Conservation (phyloP, 345 rosid species). For the Rhodomyrtus tomentosa region DNA sequence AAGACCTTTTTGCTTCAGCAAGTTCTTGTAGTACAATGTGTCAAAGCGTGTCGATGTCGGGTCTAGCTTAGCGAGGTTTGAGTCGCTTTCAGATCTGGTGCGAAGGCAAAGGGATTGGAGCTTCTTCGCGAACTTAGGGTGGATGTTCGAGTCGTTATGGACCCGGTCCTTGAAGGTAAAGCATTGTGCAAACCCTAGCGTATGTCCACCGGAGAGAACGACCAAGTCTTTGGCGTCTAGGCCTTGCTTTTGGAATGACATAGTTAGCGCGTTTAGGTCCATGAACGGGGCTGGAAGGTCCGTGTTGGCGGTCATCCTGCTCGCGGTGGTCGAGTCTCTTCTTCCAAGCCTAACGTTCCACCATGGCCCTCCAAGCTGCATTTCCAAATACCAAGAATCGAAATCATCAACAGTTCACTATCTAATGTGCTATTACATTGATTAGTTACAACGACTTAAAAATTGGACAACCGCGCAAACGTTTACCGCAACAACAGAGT, state of each 20-base stretch:
- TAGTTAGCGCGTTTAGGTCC: conserved; percentile 20
- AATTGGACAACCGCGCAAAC: not conserved
- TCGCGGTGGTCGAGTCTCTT: conserved; percentile 30
- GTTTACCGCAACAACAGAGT: conserved; percentile 38
- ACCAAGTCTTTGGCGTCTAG: conserved; percentile 30
- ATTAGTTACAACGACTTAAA: not conserved
- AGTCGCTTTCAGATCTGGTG: not conserved
- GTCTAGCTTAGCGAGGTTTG: conserved; percentile 3
- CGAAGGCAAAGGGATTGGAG: conserved; percentile 16
- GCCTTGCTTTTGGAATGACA: conserved; percentile 29
- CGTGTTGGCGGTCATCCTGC: conserved; percentile 7
- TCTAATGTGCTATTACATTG: not conserved
- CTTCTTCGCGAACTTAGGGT: conserved; percentile 16
- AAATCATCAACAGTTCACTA: not conserved
- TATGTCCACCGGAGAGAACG: conserved; percentile 47
- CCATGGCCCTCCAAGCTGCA: conserved; percentile 38
- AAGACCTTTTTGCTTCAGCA: conserved; percentile 15
- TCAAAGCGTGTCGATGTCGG: conserved; percentile 6
- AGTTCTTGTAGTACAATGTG: conserved; percentile 13
- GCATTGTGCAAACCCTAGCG: conserved; percentile 31
- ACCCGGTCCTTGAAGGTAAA: conserved; percentile 6
- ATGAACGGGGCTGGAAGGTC: conserved; percentile 24
- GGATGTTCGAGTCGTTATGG: conserved; percentile 22
- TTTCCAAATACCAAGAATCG: not conserved
- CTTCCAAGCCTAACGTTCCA: conserved; percentile 34